A percentile compares a stretch with the other conserved stretches of the same genome.
phyloP scores from a whole-genome alignment of 2,329 filamentous ascomycete species.

The Alternaria rosae region DNA sequence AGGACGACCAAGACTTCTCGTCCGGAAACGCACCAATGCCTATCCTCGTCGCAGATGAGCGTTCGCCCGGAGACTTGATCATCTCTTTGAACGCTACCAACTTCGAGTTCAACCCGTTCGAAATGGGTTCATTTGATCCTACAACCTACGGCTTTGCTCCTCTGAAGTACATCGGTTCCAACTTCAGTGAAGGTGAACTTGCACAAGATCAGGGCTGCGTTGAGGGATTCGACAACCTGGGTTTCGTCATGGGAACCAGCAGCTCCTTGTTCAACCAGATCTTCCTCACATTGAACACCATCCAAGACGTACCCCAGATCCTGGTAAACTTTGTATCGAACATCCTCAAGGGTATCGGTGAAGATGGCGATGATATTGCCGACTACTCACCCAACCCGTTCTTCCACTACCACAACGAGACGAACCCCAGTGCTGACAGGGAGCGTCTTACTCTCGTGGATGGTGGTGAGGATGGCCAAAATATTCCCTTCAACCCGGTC shows the following conservation, averaged over 20 bases:
- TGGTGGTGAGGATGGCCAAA: constrained; percentile 79
- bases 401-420: constrained; percentile 66
- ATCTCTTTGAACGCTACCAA: constrained; percentile 77
- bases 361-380: constrained; percentile 74
- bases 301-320: constrained; percentile 57
- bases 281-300: constrained; percentile 68
- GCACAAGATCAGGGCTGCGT: constrained; percentile 68
- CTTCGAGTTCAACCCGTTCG: constrained; percentile 80
- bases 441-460: constrained; percentile 74
- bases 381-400: constrained; percentile 80
- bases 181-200: constrained; percentile 70
- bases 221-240: constrained; percentile 80
- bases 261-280: constrained; percentile 85
- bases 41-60: constrained; percentile 73
- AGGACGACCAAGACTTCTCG: constrained; percentile 67
- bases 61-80: constrained; percentile 67
- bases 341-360: constrained; percentile 64
- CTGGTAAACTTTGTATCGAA: constrained; percentile 61
- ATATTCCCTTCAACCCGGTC: constrained; percentile 79
- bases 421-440: constrained; percentile 64
- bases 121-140: constrained; percentile 79
- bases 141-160: constrained; percentile 75
- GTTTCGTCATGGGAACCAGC: constrained; percentile 85
- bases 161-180: constrained; percentile 74
- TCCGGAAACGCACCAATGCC: constrained; percentile 73